Conservation (phyloP, 345 rosid genomes). For the Abelmoschus esculentus region DNA sequence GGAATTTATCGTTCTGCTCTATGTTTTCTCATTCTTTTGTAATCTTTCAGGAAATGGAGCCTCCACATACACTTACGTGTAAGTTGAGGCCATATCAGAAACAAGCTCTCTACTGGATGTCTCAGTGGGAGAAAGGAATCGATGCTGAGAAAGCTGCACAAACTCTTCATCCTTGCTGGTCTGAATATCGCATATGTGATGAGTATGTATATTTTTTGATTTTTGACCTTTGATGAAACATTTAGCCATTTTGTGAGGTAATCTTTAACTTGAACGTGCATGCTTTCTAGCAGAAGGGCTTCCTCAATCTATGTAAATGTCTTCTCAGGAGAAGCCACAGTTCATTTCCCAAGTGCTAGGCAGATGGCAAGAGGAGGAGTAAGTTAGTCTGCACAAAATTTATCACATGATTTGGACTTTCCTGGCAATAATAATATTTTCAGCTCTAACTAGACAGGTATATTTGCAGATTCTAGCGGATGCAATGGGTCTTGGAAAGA, state of each 20-base stretch:
- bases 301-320: conserved; percentile 53
- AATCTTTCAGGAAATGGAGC: conserved; percentile 50
- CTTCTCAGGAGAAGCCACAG: conserved; percentile 65
- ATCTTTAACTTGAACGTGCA: background rate
- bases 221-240: background rate
- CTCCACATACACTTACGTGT: conserved; percentile 46
- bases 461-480: conserved; percentile 51
- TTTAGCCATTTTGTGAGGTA: background rate
- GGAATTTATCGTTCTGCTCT: background rate
- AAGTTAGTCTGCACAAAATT: conserved; percentile 8
- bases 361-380: conserved; percentile 73
- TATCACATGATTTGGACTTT: too few relatives aligned
- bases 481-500: conserved; percentile 82
- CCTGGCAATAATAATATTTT: background rate
- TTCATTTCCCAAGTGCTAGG: conserved; percentile 53
- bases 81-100: conserved; percentile 56
- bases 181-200: conserved; percentile 55
- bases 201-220: conserved; percentile 26
- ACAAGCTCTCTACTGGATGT: conserved; percentile 69
- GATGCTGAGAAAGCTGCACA: conserved; percentile 45
- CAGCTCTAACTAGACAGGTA: background rate
- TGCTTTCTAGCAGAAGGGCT: conserved; percentile 41
- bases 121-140: conserved; percentile 48
- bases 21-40: background rate
- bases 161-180: conserved; percentile 68